Evolutionary conservation across 148 eudicot genomes (phyloP).

Genomic region (Silene uniflora): DNA sequence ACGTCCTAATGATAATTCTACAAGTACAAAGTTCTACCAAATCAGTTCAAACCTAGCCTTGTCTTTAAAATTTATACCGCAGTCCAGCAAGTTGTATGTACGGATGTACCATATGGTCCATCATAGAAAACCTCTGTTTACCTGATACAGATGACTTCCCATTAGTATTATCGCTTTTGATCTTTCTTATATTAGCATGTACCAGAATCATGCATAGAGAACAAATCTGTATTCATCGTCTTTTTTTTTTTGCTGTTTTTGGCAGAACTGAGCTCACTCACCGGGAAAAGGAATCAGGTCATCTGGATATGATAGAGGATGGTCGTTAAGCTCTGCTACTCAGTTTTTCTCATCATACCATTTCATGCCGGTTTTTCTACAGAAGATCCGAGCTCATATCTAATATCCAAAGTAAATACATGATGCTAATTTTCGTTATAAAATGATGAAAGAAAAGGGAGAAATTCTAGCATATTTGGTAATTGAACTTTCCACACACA

Average conservation of each 20-base stretch:
- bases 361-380: background rate
- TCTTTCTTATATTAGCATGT: background rate
- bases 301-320: constrained; percentile 20
- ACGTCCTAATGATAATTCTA: background rate
- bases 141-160: no score
- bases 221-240: background rate
- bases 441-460: background rate
- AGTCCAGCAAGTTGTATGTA: no score
- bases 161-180: background rate
- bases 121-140: no score
- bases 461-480: background rate
- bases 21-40: no score
- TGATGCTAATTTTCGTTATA: background rate
- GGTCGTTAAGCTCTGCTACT: constrained; percentile 16
- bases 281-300: constrained; percentile 11
- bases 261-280: constrained; percentile 19
- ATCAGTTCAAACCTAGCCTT: background rate
- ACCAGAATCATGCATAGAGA: background rate
- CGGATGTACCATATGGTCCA: no score
- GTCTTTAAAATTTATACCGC: no score
- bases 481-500: background rate
- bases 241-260: background rate
- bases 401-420: constrained; percentile 11
- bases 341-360: background rate
- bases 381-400: constrained; percentile 1